Conservation (phyloP, 1,139 yeast species). For the Candida tropicalis region DNA sequence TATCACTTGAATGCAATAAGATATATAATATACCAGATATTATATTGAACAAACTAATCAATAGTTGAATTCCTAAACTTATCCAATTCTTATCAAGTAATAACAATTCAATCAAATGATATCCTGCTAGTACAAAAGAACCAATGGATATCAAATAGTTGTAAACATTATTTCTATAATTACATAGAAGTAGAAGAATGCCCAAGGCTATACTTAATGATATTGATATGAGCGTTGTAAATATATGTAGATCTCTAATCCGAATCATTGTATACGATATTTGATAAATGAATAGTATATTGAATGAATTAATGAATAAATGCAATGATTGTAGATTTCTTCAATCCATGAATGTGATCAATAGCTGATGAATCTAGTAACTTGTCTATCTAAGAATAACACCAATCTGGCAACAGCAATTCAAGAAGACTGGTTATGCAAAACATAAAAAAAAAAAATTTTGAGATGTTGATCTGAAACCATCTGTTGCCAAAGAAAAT, state of each 20-base stretch:
- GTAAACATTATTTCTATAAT: constrained; percentile 7
- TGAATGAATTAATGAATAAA: too few relatives aligned
- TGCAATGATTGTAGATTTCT: too few relatives aligned
- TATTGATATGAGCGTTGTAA: constrained; percentile 6
- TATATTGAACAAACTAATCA: constrained; percentile 19
- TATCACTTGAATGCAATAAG: neutral
- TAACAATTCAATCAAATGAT: constrained; percentile 7
- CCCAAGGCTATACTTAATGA: constrained; percentile 9
- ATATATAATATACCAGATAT: constrained; percentile 22
- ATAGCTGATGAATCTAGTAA: too few relatives aligned
- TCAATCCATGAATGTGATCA: too few relatives aligned
- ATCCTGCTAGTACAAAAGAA: constrained; percentile 10
- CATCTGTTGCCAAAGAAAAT: too few relatives aligned
- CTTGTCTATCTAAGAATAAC: too few relatives aligned
- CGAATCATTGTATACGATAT: neutral
- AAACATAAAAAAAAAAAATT: too few relatives aligned
- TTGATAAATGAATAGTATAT: too few relatives aligned
- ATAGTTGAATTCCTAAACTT: constrained; percentile 12
- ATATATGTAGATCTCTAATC: constrained; percentile 11
- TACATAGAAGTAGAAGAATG: constrained; percentile 7
- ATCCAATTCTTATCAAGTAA: constrained; percentile 6
- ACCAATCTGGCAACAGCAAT: too few relatives aligned
- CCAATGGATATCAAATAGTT: constrained; percentile 10
- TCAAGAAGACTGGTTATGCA: too few relatives aligned
- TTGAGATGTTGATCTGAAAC: too few relatives aligned